Evolutionary conservation across 1,284 basidiomycete species (phyloP).

Genomic region (Microbotryum scabiosae): DNA sequence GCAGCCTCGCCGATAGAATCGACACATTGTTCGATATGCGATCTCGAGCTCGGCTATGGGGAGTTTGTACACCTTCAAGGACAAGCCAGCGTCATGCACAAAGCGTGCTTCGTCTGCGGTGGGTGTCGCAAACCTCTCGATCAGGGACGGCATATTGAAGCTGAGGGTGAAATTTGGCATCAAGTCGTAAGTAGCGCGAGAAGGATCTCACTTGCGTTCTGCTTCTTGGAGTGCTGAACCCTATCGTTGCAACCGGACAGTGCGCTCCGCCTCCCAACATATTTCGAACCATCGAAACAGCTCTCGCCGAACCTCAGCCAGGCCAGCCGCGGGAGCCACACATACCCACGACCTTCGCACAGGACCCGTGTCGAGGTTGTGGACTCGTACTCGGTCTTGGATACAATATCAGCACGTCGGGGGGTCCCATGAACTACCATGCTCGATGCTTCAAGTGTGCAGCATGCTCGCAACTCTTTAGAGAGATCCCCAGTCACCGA

Average conservation of each 20-base stretch:
- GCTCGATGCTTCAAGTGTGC: conserved; percentile 16
- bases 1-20: not conserved
- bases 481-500: not conserved
- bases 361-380: conserved; percentile 5
- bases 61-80: conserved; percentile 10
- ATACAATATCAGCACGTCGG: conserved; percentile 10
- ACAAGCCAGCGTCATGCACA: conserved; percentile 7
- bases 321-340: not conserved
- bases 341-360: not conserved
- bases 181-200: conserved; percentile 2
- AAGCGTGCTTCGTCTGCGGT: conserved; percentile 56
- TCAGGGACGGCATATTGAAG: conserved; percentile 11
- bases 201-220: not conserved
- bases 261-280: conserved; percentile 15
- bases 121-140: conserved; percentile 51
- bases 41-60: conserved; percentile 8
- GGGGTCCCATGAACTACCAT: conserved; percentile 12
- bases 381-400: conserved; percentile 1
- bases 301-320: conserved; percentile 1
- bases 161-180: conserved; percentile 15
- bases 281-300: conserved; percentile 11
- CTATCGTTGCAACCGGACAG: not conserved
- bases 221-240: not conserved
- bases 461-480: conserved; percentile 1
- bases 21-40: conserved; percentile 9